Conservation (phyloP, 179 eudicot genomes). For the Sideroxylon spinosum region DNA sequence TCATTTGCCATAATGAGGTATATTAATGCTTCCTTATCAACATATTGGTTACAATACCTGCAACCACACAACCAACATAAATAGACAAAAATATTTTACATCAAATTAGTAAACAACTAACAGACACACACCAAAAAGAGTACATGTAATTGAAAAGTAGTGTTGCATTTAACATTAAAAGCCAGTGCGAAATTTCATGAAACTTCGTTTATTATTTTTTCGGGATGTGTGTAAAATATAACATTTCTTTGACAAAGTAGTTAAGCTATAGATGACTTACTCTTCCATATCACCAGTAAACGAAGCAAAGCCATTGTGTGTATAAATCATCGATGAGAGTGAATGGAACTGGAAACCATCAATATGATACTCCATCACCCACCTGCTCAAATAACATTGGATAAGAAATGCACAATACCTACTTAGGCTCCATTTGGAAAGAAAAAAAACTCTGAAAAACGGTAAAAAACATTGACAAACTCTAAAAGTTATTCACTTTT, state of each 20-base stretch:
- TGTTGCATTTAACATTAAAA: not conserved
- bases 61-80: slow-evolving; percentile 16
- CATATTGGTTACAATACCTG: slow-evolving; percentile 97
- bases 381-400: slow-evolving; percentile 53
- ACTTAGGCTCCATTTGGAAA: too few relatives aligned
- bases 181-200: not conserved
- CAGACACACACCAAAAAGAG: not conserved
- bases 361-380: slow-evolving; percentile 86
- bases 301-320: slow-evolving; percentile 93
- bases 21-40: slow-evolving; percentile 79
- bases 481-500: too few relatives aligned
- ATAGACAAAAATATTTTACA: not conserved
- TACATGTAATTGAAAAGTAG: not conserved
- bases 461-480: too few relatives aligned
- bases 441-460: too few relatives aligned
- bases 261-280: slow-evolving; percentile 47
- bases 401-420: slow-evolving; percentile 3
- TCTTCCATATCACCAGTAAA: slow-evolving; percentile 87
- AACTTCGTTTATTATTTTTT: not conserved
- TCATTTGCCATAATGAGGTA: slow-evolving; percentile 92
- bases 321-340: slow-evolving; percentile 90
- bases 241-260: not conserved
- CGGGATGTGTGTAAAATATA: not conserved
- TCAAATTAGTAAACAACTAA: not conserved
- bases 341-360: slow-evolving; percentile 98